Evolutionary conservation across 257 asterid species (phyloP).

Genomic region (Oldenlandia corymbosa): DNA sequence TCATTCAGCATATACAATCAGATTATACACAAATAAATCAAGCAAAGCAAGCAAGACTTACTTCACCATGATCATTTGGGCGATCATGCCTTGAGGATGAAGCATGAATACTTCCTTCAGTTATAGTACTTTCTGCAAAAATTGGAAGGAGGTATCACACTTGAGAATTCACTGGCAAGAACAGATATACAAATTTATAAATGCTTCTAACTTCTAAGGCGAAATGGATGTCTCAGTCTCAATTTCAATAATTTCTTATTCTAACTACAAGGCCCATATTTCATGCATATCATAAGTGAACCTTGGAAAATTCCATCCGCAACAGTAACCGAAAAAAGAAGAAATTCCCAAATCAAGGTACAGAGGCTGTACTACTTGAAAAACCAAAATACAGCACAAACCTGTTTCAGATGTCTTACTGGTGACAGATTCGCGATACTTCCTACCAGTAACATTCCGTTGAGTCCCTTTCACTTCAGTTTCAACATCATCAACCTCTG

Average conservation of each 20-base stretch:
- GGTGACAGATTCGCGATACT: constrained; percentile 60
- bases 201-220: not conserved
- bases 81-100: constrained; percentile 27
- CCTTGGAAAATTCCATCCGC: not conserved
- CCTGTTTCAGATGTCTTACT: constrained; percentile 49
- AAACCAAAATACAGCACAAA: constrained; percentile 14
- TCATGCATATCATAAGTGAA: not conserved
- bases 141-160: not conserved
- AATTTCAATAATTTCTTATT: no score
- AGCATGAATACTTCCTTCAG: constrained; percentile 35
- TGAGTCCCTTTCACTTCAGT: constrained; percentile 23
- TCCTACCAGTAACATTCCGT: constrained; percentile 33
- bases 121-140: constrained; percentile 55
- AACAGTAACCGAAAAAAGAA: not conserved
- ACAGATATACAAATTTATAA: not conserved
- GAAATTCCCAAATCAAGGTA: not conserved
- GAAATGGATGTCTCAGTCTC: not conserved
- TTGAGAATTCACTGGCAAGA: not conserved
- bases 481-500: constrained; percentile 49
- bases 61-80: constrained; percentile 39
- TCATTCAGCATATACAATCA: not conserved
- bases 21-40: not conserved
- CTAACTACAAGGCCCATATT: not conserved
- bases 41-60: constrained; percentile 10
- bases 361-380: not conserved